Percentiles rank a stretch among this genome's conserved stretches.
phyloP scores from a whole-genome alignment of 176 grass and related monocot species.

The Ensete glaucum region DNA sequence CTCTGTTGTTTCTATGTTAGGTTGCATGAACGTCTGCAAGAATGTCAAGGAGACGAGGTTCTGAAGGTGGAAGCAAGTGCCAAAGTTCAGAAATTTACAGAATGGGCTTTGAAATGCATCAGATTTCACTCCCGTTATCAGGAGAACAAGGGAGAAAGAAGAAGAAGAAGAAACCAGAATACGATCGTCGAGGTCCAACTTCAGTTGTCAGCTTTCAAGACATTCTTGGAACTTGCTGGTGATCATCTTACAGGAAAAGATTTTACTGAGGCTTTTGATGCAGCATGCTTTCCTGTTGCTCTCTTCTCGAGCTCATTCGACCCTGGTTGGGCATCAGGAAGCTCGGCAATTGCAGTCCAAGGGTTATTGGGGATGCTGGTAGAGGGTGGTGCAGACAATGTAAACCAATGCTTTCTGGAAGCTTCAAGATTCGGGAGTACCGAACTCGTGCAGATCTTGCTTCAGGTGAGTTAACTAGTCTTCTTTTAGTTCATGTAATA shows the following conservation, averaged over 20 bases:
- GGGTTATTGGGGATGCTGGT: conserved; percentile 81
- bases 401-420: conserved; percentile 99
- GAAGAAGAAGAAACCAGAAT: conserved; percentile 40
- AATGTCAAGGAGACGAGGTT: conserved; percentile 81
- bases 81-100: conserved; percentile 93
- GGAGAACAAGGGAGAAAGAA: conserved; percentile 22
- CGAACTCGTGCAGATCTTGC: conserved; percentile 82
- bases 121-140: conserved; percentile 48
- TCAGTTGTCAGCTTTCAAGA: conserved; percentile 84
- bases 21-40: conserved; percentile 78
- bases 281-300: conserved; percentile 95
- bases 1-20: conserved; percentile 24
- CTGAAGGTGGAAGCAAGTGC: conserved; percentile 74
- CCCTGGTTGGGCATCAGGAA: conserved; percentile 68
- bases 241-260: conserved; percentile 89
- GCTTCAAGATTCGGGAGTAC: conserved; percentile 90
- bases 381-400: conserved; percentile 94
- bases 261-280: conserved; percentile 95
- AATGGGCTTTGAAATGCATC: conserved; percentile 91
- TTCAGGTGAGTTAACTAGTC: conserved; percentile 39
- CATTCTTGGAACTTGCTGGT: conserved; percentile 82
- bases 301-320: conserved; percentile 79
- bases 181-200: conserved; percentile 70
- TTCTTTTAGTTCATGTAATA: neutral
- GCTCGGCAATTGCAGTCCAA: conserved; percentile 53